Base-by-base conservation (phyloP, 1,284 basidiomycete genomes). In the Puccinia polysora region DNA sequence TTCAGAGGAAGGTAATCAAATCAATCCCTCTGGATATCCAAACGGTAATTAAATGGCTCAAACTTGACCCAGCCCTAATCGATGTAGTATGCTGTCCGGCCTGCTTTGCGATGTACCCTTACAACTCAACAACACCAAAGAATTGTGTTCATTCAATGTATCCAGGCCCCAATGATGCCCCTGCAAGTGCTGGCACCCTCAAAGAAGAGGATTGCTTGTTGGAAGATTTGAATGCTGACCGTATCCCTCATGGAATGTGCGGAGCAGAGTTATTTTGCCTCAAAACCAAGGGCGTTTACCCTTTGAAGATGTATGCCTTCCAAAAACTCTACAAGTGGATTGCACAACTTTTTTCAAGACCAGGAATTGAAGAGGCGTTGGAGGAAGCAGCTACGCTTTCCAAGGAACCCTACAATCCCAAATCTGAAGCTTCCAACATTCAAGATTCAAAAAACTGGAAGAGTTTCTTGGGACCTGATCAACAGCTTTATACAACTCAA, bases 31-130 rank as follows among this genome's bases (percentile, higher is more conserved):
- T 14, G 10, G 38, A 63, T 18, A 47, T 63, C 36, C 20, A 18
- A 12, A 63, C 38, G n/a, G 20, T 47, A 23, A 63, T 63, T 23
- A 47, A 32, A 7, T 45, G 60, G 60, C 28, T 63, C 5, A 20
- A 43, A 45, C 36, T 63, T 14, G 60, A 63, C 30, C 60, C 60
- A 15, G 12, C 5, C 3, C 18, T 63, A 28, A n/a, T 45, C 30
- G 23, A 47, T 28, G 43, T 63, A 28, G 43, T 45, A 7, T 63
- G 60, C 47, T 63, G 60, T 63, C 43, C 14, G n/a, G 15, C 12
- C 5, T 63, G 60, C 23, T 63, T 63, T 49, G 43, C 60, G 25
- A 28, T 63, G 43, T 63, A 63, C 43, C 60, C 60, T 12, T 3
- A 36, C n/a, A 60, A 36, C 34, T 60, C 58, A 5, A 40, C 14